Percentiles rank a stretch among this genome's conserved stretches.
phyloP scores from a whole-genome alignment of 345 rosid genomes.

The Citrus australasica region DNA sequence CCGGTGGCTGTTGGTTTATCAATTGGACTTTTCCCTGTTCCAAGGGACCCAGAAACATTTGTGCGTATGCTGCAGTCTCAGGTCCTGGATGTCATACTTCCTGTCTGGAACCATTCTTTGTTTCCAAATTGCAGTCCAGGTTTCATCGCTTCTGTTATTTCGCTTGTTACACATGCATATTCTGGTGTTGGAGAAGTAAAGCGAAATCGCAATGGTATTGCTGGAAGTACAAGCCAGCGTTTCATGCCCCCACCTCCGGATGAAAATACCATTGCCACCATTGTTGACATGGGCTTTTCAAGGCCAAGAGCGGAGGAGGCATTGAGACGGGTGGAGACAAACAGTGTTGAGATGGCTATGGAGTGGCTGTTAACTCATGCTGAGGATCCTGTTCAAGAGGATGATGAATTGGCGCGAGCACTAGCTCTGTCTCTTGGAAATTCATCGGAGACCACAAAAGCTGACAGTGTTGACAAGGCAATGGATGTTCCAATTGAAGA shows the following conservation, averaged over 20 bases:
- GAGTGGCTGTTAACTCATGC: conserved; percentile 88
- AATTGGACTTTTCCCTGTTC: conserved; percentile 84
- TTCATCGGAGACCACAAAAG: conserved; percentile 82
- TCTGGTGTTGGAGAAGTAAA: conserved; percentile 89
- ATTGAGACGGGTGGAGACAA: conserved; percentile 83
- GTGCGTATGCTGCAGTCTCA: conserved; percentile 85
- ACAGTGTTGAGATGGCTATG: conserved; percentile 98
- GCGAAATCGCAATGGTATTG: conserved; percentile 59
- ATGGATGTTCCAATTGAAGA: conserved; percentile 53
- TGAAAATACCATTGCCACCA: conserved; percentile 78
- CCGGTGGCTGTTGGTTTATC: conserved; percentile 85
- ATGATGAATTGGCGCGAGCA: conserved; percentile 95
- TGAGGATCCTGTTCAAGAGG: conserved; percentile 94
- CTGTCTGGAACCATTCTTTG: conserved; percentile 82
- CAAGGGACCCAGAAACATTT: conserved; percentile 87
- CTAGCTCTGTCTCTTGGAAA: conserved; percentile 91
- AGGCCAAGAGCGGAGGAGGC: conserved; percentile 98
- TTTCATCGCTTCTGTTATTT: conserved; percentile 69
- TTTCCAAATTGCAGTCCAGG: conserved; percentile 77
- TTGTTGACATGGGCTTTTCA: conserved; percentile 96
- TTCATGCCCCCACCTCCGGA: conserved; percentile 85
- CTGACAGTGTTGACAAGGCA: conserved; percentile 65
- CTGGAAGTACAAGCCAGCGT: conserved; percentile 69
- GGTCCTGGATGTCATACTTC: conserved; percentile 84
- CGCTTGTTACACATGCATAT: conserved; percentile 72